Base-by-base conservation (phyloP, 805 yeast genomes). In the Metschnikowia henanensis region DNA sequence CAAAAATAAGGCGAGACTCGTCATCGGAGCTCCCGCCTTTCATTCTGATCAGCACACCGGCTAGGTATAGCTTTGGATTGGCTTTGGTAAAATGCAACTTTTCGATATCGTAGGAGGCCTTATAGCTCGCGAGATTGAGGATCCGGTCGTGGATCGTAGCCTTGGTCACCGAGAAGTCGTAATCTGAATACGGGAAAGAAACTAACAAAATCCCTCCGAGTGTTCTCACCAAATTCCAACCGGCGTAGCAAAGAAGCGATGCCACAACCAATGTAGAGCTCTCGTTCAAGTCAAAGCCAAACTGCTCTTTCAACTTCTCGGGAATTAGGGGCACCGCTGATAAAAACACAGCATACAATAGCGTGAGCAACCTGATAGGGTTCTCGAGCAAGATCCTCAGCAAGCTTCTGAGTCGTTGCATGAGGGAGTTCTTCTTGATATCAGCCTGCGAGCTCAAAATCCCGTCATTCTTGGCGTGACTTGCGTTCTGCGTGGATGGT, bases 11-110 rank as follows among this genome's bases (percentile, higher is more conserved):
- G 25, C 70, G 64, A 1, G 79, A 61, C 58, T 85, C 92, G 35
- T 84, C 90, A 43, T 84, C 87, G 49, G 79, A 79, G 4, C 85
- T 77, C 1, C 83, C 86, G n/a, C 91, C 91, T 36, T 66, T 62
- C 84, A 86, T 80, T 17, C 60, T 62, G 3, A 86, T 51, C 43
- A 68, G 73, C 15, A 83, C 49, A 3, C 87, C 74, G 2, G 83
- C 77, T 19, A 86, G 72, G 52, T 73, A 80, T 4, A 83, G 64
- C 46, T 74, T 75, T 57, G 80, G 79, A 57, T 82, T 85, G 30
- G 84, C 82, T 51, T 83, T 80, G 3, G 85, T 73, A 6, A 86
- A 65, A 39, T 77, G 66, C 7, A 85, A 68, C 54, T 59, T 69
- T 12, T 74, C 69, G 13, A 85, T 57, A 6, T 58, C 57, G 54